These are phyloP conservation scores for Sarocladium kiliense DNA, from an alignment of 2,329 filamentous ascomycete genomes.

Conservation along the genomic window DNA sequence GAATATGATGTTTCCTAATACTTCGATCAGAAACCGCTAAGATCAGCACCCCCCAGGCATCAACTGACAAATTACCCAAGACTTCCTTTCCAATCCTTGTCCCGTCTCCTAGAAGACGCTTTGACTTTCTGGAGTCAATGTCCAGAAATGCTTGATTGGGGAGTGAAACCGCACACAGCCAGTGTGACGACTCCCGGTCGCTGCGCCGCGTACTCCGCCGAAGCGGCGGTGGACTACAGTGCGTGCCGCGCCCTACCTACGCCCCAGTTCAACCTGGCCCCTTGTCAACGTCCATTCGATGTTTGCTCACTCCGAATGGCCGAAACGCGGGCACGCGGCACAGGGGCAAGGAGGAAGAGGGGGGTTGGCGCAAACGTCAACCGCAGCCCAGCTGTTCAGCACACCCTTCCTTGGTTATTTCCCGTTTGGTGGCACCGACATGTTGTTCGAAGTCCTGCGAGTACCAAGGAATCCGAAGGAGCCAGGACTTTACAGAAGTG, in stretches of 20 bases:
- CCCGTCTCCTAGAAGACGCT: neutral
- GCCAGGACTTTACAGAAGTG: no score
- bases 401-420: no score
- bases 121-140: neutral
- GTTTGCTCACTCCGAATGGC: slow-evolving; percentile 5
- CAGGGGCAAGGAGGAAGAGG: neutral
- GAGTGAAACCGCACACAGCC: neutral
- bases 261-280: neutral
- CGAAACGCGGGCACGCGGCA: neutral
- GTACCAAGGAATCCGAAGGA: no score
- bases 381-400: no score
- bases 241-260: no score
- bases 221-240: no score
- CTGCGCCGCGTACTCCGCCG: no score
- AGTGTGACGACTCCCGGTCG: neutral
- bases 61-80: neutral
- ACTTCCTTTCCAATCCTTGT: no score
- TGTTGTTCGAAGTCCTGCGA: no score
- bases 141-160: neutral
- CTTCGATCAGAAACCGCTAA: neutral
- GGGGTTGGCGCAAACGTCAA: neutral
- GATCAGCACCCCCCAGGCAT: neutral
- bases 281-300: neutral
- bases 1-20: neutral
- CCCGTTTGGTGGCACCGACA: no score